Evolutionary conservation across 2,329 filamentous ascomycete genomes (phyloP).

Genomic region (Myriosclerotinia curreyana): DNA sequence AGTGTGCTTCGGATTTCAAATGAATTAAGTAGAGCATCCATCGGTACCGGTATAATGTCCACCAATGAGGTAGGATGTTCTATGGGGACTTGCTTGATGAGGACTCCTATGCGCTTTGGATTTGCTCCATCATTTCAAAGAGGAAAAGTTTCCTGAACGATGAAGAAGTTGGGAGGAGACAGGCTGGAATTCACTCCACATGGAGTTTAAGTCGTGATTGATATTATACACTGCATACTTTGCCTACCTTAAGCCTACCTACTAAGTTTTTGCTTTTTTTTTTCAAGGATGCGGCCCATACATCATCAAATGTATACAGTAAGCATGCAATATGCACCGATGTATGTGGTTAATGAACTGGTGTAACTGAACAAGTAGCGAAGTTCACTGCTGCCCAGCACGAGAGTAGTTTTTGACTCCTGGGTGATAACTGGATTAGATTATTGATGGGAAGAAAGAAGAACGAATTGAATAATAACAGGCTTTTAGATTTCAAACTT

Average conservation of each 20-base stretch:
- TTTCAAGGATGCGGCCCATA: slow-evolving; percentile 14
- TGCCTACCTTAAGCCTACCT: neutral
- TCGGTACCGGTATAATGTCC: slow-evolving; percentile 17
- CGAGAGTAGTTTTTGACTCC: neutral
- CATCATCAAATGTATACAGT: slow-evolving; percentile 10
- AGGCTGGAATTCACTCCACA: slow-evolving; percentile 14
- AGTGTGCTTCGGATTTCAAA: slow-evolving; percentile 17
- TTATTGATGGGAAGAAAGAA: neutral
- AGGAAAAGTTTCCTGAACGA: slow-evolving; percentile 15
- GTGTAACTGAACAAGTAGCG: neutral
- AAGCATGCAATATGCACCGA: slow-evolving; percentile 8
- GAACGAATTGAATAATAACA: neutral
- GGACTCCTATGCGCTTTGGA: slow-evolving; percentile 13
- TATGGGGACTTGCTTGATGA: slow-evolving; percentile 12
- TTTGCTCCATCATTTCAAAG: slow-evolving; percentile 13
- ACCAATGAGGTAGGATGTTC: slow-evolving; percentile 15
- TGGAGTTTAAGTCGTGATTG: slow-evolving; percentile 9
- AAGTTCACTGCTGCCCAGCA: slow-evolving; percentile 2
- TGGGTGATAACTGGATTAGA: neutral
- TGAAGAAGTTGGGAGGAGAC: slow-evolving; percentile 7
- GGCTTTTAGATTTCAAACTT: neutral
- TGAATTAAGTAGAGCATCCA: neutral
- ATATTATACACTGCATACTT: slow-evolving; percentile 18
- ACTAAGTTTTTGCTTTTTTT: too few species aligned
- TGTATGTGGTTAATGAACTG: slow-evolving; percentile 5